Conservation (phyloP, 805 yeast genomes). For the Schwanniomyces pseudopolymorphus region DNA sequence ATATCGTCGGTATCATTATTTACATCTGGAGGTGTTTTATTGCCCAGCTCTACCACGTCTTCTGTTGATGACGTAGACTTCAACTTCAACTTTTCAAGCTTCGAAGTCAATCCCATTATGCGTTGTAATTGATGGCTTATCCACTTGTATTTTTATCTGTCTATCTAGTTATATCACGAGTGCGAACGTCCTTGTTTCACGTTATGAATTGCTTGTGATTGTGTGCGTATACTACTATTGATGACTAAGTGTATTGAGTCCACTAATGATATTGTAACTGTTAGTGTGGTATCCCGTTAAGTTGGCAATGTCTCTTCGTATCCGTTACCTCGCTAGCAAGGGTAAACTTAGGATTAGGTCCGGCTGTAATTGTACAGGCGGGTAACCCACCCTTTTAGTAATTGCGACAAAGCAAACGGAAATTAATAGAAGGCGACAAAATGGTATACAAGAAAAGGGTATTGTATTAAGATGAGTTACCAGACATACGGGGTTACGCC, state of each 20-base stretch:
- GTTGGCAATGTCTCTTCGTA: no score
- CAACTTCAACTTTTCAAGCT: conserved; percentile 25
- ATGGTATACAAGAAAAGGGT: not conserved
- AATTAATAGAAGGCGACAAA: not conserved
- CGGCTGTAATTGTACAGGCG: no score
- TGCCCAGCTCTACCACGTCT: not conserved
- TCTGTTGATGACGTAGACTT: conserved; percentile 5
- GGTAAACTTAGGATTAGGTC: no score
- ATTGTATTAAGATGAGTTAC: conserved; percentile 14
- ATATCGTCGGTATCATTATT: conserved; percentile 57
- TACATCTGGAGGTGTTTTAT: not conserved
- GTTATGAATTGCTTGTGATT: not conserved
- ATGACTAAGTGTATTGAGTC: no score
- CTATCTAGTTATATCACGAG: not conserved
- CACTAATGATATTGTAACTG: no score
- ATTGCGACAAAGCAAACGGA: not conserved
- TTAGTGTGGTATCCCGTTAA: no score
- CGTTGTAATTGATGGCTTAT: not conserved
- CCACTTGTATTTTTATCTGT: no score
- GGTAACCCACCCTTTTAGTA: not conserved
- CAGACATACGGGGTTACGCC: conserved; percentile 64
- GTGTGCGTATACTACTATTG: not conserved
- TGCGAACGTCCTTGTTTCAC: not conserved
- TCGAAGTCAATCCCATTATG: conserved; percentile 28
- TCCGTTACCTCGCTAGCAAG: no score